Evolutionary conservation across 2,329 filamentous ascomycete genomes (phyloP).

Genomic region (Phoma sp.): DNA sequence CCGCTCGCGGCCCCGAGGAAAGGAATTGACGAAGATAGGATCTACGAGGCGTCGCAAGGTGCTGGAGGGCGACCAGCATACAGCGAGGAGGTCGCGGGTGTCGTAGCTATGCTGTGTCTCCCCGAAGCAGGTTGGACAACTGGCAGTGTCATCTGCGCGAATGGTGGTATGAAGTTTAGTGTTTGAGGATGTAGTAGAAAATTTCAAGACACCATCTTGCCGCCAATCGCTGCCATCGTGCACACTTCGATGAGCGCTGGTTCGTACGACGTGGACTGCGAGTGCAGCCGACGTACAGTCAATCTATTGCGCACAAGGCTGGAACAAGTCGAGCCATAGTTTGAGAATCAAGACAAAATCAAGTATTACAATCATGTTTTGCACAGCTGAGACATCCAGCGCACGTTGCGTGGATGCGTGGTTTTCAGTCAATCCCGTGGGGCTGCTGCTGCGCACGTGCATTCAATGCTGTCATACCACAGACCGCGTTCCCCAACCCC

Average conservation of each 20-base stretch:
- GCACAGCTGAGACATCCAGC: neutral
- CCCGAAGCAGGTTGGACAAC: conserved; percentile 79
- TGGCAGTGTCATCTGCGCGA: conserved; percentile 80
- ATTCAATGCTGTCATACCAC: conserved; percentile 5
- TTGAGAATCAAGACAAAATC: neutral
- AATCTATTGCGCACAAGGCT: neutral
- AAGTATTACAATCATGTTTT: neutral
- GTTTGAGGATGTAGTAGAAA: conserved; percentile 21
- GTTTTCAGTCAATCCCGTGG: neutral
- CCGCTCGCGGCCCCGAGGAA: conserved; percentile 69
- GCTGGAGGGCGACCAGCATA: conserved; percentile 67
- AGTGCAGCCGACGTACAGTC: neutral
- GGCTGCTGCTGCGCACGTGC: conserved; percentile 9
- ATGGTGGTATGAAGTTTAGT: conserved; percentile 70
- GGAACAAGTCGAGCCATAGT: neutral
- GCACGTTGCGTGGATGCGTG: neutral
- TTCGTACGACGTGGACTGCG: neutral
- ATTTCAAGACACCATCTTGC: neutral
- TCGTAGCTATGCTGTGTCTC: conserved; percentile 78
- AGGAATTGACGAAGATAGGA: conserved; percentile 67
- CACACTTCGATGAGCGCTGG: neutral
- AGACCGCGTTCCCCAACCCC: conserved; percentile 10
- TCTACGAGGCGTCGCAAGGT: conserved; percentile 53
- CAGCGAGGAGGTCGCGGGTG: conserved; percentile 74
- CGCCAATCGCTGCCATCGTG: neutral